Evolutionary conservation across 345 rosid genomes (phyloP).

Genomic region (Populus alba): DNA sequence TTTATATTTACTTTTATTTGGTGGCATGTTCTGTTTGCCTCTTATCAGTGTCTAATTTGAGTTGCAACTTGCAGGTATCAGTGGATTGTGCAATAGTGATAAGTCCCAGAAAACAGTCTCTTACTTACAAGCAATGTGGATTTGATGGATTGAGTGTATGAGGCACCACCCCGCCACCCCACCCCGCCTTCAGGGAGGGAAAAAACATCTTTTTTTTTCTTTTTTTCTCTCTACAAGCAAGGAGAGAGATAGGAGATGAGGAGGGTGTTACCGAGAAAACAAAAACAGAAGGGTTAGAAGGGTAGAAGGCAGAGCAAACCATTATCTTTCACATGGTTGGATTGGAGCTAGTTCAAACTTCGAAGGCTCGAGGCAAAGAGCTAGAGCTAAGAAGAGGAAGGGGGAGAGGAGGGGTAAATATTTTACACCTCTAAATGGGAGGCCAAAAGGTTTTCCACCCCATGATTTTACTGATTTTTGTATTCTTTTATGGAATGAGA

Average conservation of each 20-base stretch:
- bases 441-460: not conserved
- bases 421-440: not conserved
- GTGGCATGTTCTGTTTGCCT: not conserved
- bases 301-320: not conserved
- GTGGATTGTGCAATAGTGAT: slow-evolving; percentile 87
- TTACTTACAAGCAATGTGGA: slow-evolving; percentile 92
- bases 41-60: not conserved
- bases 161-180: not conserved
- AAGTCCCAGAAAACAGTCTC: slow-evolving; percentile 90
- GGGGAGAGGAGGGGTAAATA: not conserved
- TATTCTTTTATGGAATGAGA: slow-evolving; percentile 25
- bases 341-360: not conserved
- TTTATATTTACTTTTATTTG: not conserved
- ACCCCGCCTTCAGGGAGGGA: not conserved
- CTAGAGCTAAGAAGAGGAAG: not conserved
- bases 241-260: slow-evolving; percentile 1
- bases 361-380: not conserved
- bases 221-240: not conserved
- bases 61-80: slow-evolving; percentile 56
- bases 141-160: slow-evolving; percentile 89
- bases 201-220: not conserved
- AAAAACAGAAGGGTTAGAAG: slow-evolving; percentile 2
- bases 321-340: slow-evolving; percentile 11
- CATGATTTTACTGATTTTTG: slow-evolving; percentile 16
- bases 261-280: not conserved